These are phyloP conservation scores for Apiospora koreana DNA, from an alignment of 2,329 filamentous ascomycete genomes.

Conservation along the genomic window DNA sequence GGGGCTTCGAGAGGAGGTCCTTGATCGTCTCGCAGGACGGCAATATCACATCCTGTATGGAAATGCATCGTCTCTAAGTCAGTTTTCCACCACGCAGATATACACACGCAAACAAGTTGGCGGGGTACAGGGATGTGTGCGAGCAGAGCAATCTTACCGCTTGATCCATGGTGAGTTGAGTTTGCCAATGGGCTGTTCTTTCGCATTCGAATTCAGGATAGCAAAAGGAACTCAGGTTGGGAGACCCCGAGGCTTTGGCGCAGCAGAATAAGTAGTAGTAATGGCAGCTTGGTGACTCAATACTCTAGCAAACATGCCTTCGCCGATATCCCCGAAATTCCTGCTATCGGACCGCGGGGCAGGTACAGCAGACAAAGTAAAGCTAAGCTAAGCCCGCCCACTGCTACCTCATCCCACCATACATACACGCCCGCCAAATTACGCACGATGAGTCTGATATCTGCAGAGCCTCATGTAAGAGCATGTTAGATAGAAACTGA, in stretches of 20 bases:
- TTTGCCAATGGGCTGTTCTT: neutral
- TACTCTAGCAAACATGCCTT: neutral
- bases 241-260: neutral
- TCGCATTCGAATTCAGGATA: neutral
- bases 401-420: neutral
- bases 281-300: neutral
- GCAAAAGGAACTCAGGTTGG: neutral
- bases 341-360: conserved; percentile 12
- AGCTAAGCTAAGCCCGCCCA: neutral
- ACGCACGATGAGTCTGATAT: neutral
- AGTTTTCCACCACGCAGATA: neutral
- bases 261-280: neutral
- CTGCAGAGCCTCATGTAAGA: neutral
- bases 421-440: neutral
- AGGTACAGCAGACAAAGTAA: neutral
- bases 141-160: conserved; percentile 9
- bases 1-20: conserved; percentile 41
- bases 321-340: conserved; percentile 7
- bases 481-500: neutral
- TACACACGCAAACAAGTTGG: neutral
- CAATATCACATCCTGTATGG: conserved; percentile 40
- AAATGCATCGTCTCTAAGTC: neutral
- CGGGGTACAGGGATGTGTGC: neutral
- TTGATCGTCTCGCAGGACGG: conserved; percentile 49
- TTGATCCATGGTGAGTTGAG: conserved; percentile 13